Evolutionary conservation across 495 filamentous ascomycete species (phyloP).

Genomic region (Penicillium parvum): DNA sequence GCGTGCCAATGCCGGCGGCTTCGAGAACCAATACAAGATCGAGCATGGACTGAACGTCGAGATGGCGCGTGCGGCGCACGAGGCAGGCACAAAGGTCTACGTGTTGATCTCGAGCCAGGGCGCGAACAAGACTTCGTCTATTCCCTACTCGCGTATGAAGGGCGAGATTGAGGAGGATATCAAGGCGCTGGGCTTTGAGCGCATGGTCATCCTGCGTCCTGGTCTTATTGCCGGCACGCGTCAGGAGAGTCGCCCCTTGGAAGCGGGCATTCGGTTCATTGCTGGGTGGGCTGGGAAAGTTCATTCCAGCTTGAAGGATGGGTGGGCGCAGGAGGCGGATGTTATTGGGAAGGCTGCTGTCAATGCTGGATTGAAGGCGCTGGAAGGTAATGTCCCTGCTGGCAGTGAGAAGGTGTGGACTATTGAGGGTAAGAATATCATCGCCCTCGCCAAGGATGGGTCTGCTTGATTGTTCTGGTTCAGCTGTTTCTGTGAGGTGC

Average conservation of each 20-base stretch:
- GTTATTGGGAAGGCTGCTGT: conserved; percentile 74
- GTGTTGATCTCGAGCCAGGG: conserved; percentile 62
- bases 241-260: conserved; percentile 51
- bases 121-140: conserved; percentile 39
- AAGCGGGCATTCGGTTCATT: conserved; percentile 42
- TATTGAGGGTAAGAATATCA: conserved; percentile 35
- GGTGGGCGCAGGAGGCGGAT: conserved; percentile 68
- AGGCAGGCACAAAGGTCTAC: conserved; percentile 59
- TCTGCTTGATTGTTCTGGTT: conserved; percentile 2
- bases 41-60: conserved; percentile 72
- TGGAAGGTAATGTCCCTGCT: conserved; percentile 42
- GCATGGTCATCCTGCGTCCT: conserved; percentile 68
- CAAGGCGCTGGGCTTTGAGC: conserved; percentile 64
- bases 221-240: conserved; percentile 70
- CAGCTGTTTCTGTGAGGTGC: too few relatives aligned
- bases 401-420: conserved; percentile 44
- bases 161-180: conserved; percentile 74
- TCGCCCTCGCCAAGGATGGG: conserved; percentile 26
- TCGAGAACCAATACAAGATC: conserved; percentile 70
- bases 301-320: conserved; percentile 55
- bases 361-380: conserved; percentile 41
- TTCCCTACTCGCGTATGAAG: conserved; percentile 72
- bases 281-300: conserved; percentile 50
- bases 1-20: conserved; percentile 57
- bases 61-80: conserved; percentile 60